phyloP scores from a whole-genome alignment of 2,329 filamentous ascomycete species.

The Scedosporium aurantiacum region DNA sequence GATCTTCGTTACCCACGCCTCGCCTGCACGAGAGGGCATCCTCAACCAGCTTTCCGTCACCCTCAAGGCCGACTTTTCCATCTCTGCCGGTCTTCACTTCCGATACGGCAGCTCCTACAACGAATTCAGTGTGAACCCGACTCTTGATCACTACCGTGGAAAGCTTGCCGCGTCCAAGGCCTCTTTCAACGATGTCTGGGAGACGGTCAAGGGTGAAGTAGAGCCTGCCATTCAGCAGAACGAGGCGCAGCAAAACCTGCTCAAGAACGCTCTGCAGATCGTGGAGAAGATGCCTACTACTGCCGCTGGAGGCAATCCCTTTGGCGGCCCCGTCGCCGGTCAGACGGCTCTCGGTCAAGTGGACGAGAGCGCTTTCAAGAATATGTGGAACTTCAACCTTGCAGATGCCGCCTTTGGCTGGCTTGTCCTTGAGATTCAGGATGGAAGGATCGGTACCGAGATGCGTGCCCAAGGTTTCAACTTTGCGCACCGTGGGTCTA shows the following conservation, averaged over 20 bases:
- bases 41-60: constrained; percentile 96
- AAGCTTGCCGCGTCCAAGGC: constrained; percentile 97
- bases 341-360: constrained; percentile 71
- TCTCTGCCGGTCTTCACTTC: constrained; percentile 96
- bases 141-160: constrained; percentile 93
- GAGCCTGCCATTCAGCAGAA: constrained; percentile 90
- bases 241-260: constrained; percentile 81
- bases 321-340: constrained; percentile 72
- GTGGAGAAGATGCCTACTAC: constrained; percentile 98
- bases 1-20: constrained; percentile 93
- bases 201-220: constrained; percentile 93
- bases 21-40: constrained; percentile 89
- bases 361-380: constrained; percentile 98
- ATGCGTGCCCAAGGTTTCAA: constrained; percentile 99
- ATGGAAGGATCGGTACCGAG: constrained; percentile 91
- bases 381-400: constrained; percentile 99
- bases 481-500: constrained; percentile 88
- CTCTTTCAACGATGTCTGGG: constrained; percentile 98
- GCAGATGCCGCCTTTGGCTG: constrained; percentile 96
- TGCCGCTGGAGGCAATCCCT: constrained; percentile 91
- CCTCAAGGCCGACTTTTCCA: constrained; percentile 94
- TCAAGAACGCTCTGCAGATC: constrained; percentile 83
- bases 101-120: constrained; percentile 98
- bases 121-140: constrained; percentile 98
- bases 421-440: constrained; percentile 88